phyloP scores from a whole-genome alignment of 352 stramenopile genomes.

The Phytopythium helicoides region DNA sequence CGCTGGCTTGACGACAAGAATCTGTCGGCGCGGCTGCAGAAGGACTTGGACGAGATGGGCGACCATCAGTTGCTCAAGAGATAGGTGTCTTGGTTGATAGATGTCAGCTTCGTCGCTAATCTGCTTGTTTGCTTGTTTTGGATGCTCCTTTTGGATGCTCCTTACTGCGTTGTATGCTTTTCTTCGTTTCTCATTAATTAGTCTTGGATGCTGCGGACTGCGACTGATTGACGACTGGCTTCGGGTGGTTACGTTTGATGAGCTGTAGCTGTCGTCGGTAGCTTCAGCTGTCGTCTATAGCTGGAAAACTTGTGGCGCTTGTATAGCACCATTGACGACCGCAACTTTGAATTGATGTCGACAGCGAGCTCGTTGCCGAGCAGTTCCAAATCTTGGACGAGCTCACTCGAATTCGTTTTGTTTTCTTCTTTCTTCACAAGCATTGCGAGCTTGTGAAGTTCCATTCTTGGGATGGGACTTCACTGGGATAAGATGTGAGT shows the following conservation, averaged over 20 bases:
- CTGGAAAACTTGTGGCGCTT: conserved; percentile 79
- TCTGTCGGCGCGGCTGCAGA: conserved; percentile 76
- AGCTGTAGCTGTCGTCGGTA: conserved; percentile 60
- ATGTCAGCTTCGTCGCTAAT: too few species aligned
- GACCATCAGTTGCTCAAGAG: conserved; percentile 66
- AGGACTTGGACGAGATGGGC: conserved; percentile 85
- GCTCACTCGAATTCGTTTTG: conserved; percentile 50
- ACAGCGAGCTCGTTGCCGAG: conserved; percentile 45
- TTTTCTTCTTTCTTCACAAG: too few species aligned
- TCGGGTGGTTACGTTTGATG: neutral
- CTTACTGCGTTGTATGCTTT: too few species aligned
- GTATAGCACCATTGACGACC: conserved; percentile 70
- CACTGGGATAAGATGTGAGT: conserved; percentile 61
- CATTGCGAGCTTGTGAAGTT: too few species aligned
- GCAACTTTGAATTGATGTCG: conserved; percentile 76
- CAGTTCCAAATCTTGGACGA: conserved; percentile 67
- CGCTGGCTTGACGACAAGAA: conserved; percentile 80
- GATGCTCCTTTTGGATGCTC: too few species aligned
- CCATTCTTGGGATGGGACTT: conserved; percentile 48
- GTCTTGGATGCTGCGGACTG: too few species aligned
- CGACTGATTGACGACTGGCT: too few species aligned
- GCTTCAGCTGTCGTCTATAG: too few species aligned
- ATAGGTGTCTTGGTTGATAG: conserved; percentile 9
- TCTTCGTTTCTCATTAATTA: too few species aligned
- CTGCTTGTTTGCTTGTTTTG: too few species aligned